phyloP scores from a whole-genome alignment of 192 early-diverging fungal species.

The Backusella mclennaniae region DNA sequence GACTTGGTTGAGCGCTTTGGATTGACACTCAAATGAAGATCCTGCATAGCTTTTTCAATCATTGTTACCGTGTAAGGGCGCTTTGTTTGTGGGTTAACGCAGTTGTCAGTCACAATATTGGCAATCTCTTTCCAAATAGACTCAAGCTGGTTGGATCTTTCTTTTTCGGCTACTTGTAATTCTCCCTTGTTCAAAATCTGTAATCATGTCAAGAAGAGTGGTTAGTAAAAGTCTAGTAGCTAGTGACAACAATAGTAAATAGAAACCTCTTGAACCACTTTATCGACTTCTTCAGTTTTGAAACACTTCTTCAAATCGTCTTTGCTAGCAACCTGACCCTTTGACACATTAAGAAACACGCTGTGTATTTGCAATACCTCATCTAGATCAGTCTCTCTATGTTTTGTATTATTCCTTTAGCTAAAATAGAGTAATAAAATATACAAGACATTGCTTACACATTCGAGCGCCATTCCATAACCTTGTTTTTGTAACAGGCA shows the following conservation, averaged over 20 bases:
- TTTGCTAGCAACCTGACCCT: constrained; percentile 90
- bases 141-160: constrained; percentile 83
- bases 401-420: background rate
- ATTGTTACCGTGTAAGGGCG: constrained; percentile 95
- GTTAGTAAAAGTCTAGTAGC: background rate
- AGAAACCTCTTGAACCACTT: constrained; percentile 69
- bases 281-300: constrained; percentile 78
- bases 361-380: constrained; percentile 95
- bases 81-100: constrained; percentile 94
- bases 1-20: constrained; percentile 87
- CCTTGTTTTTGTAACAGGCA: constrained; percentile 99
- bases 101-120: constrained; percentile 92
- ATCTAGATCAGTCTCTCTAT: constrained; percentile 92
- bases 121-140: constrained; percentile 90
- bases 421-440: background rate
- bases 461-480: constrained; percentile 90
- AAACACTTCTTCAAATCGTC: constrained; percentile 89
- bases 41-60: constrained; percentile 97
- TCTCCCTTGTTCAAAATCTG: constrained; percentile 95
- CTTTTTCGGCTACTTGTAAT: constrained; percentile 95
- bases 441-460: constrained; percentile 57
- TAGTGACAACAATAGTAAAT: background rate
- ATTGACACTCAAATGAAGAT: constrained; percentile 91
- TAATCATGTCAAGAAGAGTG: background rate
- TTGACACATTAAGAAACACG: constrained; percentile 95